Conservation (phyloP, 768 basidiomycete genomes). For the Pleurotus sapidus region DNA sequence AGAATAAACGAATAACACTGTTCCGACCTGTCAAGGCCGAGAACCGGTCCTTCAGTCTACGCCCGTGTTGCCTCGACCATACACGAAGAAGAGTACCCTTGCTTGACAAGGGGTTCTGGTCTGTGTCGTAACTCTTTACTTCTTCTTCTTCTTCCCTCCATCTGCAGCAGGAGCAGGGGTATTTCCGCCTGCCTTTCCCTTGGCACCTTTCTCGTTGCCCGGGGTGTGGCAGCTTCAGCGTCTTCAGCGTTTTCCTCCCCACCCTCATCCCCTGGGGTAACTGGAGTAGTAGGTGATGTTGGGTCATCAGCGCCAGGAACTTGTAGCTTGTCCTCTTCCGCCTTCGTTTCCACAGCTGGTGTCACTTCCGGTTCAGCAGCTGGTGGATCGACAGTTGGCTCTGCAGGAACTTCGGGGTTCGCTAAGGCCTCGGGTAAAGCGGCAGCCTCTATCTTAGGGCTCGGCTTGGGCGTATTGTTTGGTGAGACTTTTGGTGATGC, state of each 20-base stretch:
- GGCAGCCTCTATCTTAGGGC: constrained; percentile 8
- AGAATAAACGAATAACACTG: too few relatives aligned
- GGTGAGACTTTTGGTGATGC: constrained; percentile 10
- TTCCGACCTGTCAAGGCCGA: too few relatives aligned
- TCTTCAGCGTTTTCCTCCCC: neutral
- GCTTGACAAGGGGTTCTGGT: too few relatives aligned
- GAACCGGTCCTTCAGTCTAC: too few relatives aligned
- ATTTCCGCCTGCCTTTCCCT: neutral
- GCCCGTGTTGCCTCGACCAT: too few relatives aligned
- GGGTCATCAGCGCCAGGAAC: constrained; percentile 2
- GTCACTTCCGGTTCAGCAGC: neutral
- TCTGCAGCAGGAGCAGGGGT: neutral
- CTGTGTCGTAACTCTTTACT: neutral
- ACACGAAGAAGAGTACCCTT: too few relatives aligned
- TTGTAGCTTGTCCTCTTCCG: constrained; percentile 4
- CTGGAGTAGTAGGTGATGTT: neutral
- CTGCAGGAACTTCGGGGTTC: neutral
- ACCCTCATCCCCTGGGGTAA: neutral
- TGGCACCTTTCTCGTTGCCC: neutral
- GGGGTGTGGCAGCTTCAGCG: neutral
- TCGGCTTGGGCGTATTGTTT: constrained; percentile 14
- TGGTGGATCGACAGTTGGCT: neutral
- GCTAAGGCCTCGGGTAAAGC: neutral
- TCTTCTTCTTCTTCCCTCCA: constrained; percentile 5
- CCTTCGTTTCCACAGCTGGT: neutral